These are phyloP conservation scores for Chytriomyces sp. DNA, from an alignment of 192 early-diverging fungal genomes.

Conservation along the genomic window DNA sequence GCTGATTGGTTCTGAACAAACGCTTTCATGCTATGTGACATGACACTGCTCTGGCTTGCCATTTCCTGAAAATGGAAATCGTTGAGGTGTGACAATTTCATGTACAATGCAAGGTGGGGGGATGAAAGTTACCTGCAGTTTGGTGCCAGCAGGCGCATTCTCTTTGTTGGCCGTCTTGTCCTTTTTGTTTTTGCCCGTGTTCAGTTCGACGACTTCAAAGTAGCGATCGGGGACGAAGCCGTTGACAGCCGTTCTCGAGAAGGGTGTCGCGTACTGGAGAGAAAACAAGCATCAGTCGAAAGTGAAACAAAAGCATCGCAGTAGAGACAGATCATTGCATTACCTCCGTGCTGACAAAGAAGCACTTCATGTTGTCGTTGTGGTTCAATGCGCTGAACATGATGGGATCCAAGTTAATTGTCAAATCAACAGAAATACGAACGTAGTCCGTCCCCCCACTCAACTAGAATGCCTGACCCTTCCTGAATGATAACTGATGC, in stretches of 20 bases:
- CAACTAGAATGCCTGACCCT: constrained; percentile 56
- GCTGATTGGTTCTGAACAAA: no score
- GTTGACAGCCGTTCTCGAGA: constrained; percentile 53
- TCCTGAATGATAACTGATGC: constrained; percentile 52
- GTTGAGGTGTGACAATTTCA: no score
- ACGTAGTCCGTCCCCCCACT: background rate
- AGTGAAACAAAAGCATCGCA: background rate
- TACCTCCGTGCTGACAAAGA: constrained; percentile 56
- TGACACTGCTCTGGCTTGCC: no score
- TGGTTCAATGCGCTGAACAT: constrained; percentile 43
- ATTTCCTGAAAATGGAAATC: no score
- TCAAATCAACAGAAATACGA: background rate
- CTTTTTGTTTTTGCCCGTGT: constrained; percentile 30
- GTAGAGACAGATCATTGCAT: background rate
- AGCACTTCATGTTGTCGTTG: constrained; percentile 45
- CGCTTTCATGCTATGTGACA: no score
- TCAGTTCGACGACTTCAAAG: constrained; percentile 54
- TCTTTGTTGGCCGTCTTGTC: constrained; percentile 14
- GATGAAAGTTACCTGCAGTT: background rate
- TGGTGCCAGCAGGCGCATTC: background rate
- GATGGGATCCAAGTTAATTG: background rate
- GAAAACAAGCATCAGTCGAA: background rate
- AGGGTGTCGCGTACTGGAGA: constrained; percentile 54
- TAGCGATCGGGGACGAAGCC: constrained; percentile 53
- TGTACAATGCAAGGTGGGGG: background rate